Base-by-base conservation (phyloP, 2,329 filamentous ascomycete species). In the Ophiocordyceps polyrhachis-furcata region DNA sequence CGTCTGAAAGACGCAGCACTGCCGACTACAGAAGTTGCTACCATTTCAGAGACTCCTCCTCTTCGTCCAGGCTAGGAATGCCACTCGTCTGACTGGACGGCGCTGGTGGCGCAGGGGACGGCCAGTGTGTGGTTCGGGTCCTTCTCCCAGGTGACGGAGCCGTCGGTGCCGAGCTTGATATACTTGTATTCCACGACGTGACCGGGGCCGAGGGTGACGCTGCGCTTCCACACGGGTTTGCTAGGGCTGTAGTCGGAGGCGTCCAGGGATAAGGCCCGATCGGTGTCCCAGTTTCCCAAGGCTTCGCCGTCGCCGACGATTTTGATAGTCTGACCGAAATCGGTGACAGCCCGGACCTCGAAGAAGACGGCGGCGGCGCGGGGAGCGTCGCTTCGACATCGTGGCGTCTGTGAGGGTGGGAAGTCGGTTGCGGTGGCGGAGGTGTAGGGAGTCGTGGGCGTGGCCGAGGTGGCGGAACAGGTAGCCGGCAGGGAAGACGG, bases 181-280 rank as follows among this genome's bases (percentile, higher is more conserved):
- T 75, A 86, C 63, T 85, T 84, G 58, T 83, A 85, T 62, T 76
- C 54, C 40, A 85, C 63, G 3, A 58, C 61, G 42, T 66, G 64
- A 2, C 79, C 79, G 0, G 74, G 66, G 0, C 65, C 59, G 15
- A 86, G 58, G 1, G 61, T 63, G 25, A 84, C 55, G 0, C 70
- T 71, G 0, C 59, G 67, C 41, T 62, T 67, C 82, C 81, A 86
- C 6, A 81, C 50, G 1, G 73, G 76, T 52, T 80, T 74, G 31
- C 56, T 60, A 2, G 62, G 52, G 0, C 74, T 79, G 55, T 85
- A 86, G 17, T 65, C 54, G 15, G 61, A 63, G 2, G 80, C 74
- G 41, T 67, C 71, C 19, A 87, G 63, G 0, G 72, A 53, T 2
- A 81, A 53, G 0, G 73, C 80, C 25, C 60, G 64, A 40, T 49